phyloP scores from a whole-genome alignment of 768 basidiomycete species.

The Suillus sp. region DNA sequence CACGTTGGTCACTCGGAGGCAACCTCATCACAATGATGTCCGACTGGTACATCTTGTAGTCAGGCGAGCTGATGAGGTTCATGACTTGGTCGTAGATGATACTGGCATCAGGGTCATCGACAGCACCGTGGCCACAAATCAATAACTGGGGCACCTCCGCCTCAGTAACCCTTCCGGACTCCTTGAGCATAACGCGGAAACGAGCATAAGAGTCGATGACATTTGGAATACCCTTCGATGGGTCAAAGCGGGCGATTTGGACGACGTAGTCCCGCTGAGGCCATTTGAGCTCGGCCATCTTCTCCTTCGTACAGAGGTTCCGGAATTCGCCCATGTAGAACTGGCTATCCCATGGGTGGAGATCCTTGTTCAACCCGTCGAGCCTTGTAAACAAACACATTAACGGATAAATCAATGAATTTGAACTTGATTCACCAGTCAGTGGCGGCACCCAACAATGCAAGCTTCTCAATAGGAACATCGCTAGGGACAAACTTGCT shows the following conservation, averaged over 20 bases:
- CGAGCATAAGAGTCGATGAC: slow-evolving; percentile 87
- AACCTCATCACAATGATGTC: slow-evolving; percentile 79
- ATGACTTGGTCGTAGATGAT: slow-evolving; percentile 85
- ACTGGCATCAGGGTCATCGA: slow-evolving; percentile 94
- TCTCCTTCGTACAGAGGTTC: slow-evolving; percentile 71
- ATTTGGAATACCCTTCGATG: slow-evolving; percentile 79
- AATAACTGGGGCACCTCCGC: slow-evolving; percentile 72
- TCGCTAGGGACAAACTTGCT: slow-evolving; percentile 91
- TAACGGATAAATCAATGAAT: slow-evolving; percentile 8
- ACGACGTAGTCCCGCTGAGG: slow-evolving; percentile 83
- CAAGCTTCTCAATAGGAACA: slow-evolving; percentile 70
- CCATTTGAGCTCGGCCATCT: slow-evolving; percentile 80
- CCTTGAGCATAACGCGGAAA: slow-evolving; percentile 68
- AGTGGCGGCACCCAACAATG: slow-evolving; percentile 80
- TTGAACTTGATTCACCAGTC: slow-evolving; percentile 58
- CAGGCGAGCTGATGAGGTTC: slow-evolving; percentile 53
- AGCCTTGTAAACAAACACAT: slow-evolving; percentile 49
- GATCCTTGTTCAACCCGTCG: slow-evolving; percentile 93
- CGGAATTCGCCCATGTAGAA: slow-evolving; percentile 92
- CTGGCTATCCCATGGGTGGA: slow-evolving; percentile 78
- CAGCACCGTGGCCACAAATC: slow-evolving; percentile 88
- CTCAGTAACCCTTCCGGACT: slow-evolving; percentile 42
- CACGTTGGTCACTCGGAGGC: slow-evolving; percentile 85
- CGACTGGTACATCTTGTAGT: slow-evolving; percentile 53
- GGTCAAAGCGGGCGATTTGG: slow-evolving; percentile 95